Base-by-base conservation (phyloP, 306 rosid genomes). In the Prunus padus region DNA sequence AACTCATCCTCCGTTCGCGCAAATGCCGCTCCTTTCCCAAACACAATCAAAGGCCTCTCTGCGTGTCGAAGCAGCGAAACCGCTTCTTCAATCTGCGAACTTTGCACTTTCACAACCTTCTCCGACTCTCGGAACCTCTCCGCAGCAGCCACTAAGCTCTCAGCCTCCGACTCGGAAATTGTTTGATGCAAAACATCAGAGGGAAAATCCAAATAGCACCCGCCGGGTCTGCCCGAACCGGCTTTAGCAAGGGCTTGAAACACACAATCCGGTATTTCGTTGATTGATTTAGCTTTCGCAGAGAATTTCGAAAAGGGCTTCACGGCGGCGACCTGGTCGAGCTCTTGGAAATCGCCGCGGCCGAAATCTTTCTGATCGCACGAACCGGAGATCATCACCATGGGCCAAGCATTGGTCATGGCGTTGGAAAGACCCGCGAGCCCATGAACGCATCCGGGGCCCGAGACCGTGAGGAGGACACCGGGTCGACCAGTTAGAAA, bases 321-420 rank as follows among this genome's bases (percentile, higher is more conserved):
- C 1, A 88, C 90, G 9, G 97, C 96, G 42, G 86, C 76, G 28
- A 95, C 87, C 84, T 95, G 97, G 80, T 95, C 88, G 11, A 95
- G 96, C 78, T 92, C 99, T n/a, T 95, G 99, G 71, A 95, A 95
- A 55, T 95, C 97, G 1, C 99, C 99, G 15, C 95, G 99, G 50
- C 99, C 99, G n/a, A 67, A 65, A 44, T 88, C 92, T 15, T 16
- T 67, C 61, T 95, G 99, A 60, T 95, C 91, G 63, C 89, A 92
- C 4, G 99, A 95, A 15, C 99, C 99, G 44, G 99, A 95, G 90
- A 95, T 90, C 91, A 95, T 45, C 42, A 95, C 72, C 77, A 87
- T 73, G 11, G 99, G 99, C 99, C 99, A 95, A 15, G 93, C 84
- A 65, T 95, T 95, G 56, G 71, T 76, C 86, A 82, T 76, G 77